phyloP scores from a whole-genome alignment of 1,139 yeast genomes.

The Entelexis sorbosivorans region DNA sequence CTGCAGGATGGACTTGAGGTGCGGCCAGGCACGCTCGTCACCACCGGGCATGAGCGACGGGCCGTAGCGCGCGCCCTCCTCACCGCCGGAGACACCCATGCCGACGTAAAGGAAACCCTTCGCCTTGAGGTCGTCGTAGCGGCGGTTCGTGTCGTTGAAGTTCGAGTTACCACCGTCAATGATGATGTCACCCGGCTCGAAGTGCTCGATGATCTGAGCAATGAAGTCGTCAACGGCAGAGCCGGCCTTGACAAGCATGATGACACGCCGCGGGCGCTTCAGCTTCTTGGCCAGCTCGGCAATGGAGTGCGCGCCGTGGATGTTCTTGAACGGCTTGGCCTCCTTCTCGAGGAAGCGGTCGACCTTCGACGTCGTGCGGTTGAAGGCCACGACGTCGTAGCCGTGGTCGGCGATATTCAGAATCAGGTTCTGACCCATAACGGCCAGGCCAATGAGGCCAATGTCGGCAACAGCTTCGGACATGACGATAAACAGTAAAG shows the following conservation, averaged over 20 bases:
- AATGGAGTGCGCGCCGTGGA: constrained; percentile 89
- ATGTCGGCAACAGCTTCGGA: constrained; percentile 63
- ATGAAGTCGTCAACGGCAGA: constrained; percentile 87
- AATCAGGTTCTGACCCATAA: constrained; percentile 98
- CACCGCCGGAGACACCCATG: constrained; percentile 99
- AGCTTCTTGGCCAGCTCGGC: constrained; percentile 79
- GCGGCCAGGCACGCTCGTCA: constrained; percentile 96
- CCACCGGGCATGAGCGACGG: constrained; percentile 99
- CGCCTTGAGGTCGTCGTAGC: constrained; percentile 75
- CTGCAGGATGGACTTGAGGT: constrained; percentile 93
- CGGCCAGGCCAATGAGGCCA: constrained; percentile 99
- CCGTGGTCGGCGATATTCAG: constrained; percentile 98
- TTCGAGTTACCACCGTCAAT: constrained; percentile 99
- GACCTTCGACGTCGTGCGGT: constrained; percentile 93
- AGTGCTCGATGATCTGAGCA: constrained; percentile 73
- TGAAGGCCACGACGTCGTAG: constrained; percentile 86
- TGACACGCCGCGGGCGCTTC: constrained; percentile 94
- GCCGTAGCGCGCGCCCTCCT: constrained; percentile 99
- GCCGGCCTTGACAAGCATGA: constrained; percentile 94
- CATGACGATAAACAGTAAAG: constrained; percentile 8
- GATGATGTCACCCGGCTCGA: constrained; percentile 95
- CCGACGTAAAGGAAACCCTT: constrained; percentile 93
- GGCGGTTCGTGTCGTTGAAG: constrained; percentile 97
- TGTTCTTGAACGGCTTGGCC: constrained; percentile 83
- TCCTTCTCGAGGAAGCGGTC: constrained; percentile 87